A percentile compares a stretch with the other conserved stretches of the same genome.
phyloP scores from a whole-genome alignment of 768 basidiomycete species.

The Trametes cinnabarina region DNA sequence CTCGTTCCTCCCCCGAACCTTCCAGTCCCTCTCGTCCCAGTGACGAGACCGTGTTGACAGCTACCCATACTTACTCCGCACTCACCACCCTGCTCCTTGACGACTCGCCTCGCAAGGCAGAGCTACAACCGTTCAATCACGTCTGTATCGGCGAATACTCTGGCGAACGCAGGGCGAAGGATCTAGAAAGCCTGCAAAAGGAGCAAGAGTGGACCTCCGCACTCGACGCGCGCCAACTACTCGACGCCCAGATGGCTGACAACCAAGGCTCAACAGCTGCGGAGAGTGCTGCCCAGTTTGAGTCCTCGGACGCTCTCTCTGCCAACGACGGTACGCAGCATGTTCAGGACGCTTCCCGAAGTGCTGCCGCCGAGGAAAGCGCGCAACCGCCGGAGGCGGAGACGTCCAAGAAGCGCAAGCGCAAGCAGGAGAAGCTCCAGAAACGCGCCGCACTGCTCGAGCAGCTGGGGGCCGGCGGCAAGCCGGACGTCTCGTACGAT shows the following conservation, averaged over 20 bases:
- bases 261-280: not conserved
- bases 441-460: slow-evolving; percentile 14
- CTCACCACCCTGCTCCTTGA: slow-evolving; percentile 50
- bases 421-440: slow-evolving; percentile 19
- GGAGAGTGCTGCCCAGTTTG: not conserved
- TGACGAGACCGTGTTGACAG: not conserved
- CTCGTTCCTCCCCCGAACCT: not conserved
- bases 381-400: not conserved
- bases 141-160: slow-evolving; percentile 73
- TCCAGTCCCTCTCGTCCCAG: slow-evolving; percentile 1
- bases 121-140: slow-evolving; percentile 79
- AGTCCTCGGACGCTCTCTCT: not conserved
- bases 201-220: slow-evolving; percentile 19
- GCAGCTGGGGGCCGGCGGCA: slow-evolving; percentile 1
- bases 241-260: slow-evolving; percentile 18
- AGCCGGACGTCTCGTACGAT: slow-evolving; percentile 39
- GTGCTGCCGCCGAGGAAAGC: not conserved
- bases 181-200: slow-evolving; percentile 32
- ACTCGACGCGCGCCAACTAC: slow-evolving; percentile 18
- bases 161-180: slow-evolving; percentile 39
- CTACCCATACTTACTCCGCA: slow-evolving; percentile 37
- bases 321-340: not conserved
- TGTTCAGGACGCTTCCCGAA: not conserved
- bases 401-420: slow-evolving; percentile 27
- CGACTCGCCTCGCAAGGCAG: slow-evolving; percentile 53